A percentile compares a stretch with the other conserved stretches of the same genome.
Evolutionary conservation across 2,329 filamentous ascomycete species (phyloP).

Genomic region (Neoscytalidium dimidiatum): DNA sequence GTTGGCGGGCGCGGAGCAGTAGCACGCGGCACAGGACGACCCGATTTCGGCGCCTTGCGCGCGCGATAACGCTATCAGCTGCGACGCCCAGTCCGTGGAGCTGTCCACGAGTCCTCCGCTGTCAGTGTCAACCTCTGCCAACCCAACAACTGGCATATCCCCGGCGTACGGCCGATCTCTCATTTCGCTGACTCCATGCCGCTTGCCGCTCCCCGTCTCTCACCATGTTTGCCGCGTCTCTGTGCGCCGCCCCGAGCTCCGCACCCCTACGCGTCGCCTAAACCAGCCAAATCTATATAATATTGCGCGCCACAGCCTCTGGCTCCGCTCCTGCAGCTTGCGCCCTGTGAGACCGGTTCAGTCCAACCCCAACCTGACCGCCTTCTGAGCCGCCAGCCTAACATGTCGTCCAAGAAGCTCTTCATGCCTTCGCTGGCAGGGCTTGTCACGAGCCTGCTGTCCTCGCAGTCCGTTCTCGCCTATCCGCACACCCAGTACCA

Average conservation of each 20-base stretch:
- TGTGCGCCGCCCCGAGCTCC: background rate
- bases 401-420: constrained; percentile 12
- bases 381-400: background rate
- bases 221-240: background rate
- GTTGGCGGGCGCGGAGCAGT: background rate
- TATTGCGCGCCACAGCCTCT: background rate
- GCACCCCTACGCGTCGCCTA: constrained; percentile 2
- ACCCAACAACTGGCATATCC: background rate
- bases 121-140: background rate
- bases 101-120: background rate
- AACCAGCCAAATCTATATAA: background rate
- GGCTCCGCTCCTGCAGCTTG: background rate
- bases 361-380: background rate
- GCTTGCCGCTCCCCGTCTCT: background rate
- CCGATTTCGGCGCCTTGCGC: background rate
- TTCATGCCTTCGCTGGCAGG: constrained; percentile 17
- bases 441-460: constrained; percentile 17
- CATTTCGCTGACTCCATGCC: background rate
- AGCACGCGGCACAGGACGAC: background rate
- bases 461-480: constrained; percentile 10
- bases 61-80: background rate
- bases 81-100: background rate
- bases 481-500: background rate
- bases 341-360: background rate
- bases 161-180: background rate